Base-by-base conservation (phyloP, 306 rosid species). In the Begonia masoniana region DNA sequence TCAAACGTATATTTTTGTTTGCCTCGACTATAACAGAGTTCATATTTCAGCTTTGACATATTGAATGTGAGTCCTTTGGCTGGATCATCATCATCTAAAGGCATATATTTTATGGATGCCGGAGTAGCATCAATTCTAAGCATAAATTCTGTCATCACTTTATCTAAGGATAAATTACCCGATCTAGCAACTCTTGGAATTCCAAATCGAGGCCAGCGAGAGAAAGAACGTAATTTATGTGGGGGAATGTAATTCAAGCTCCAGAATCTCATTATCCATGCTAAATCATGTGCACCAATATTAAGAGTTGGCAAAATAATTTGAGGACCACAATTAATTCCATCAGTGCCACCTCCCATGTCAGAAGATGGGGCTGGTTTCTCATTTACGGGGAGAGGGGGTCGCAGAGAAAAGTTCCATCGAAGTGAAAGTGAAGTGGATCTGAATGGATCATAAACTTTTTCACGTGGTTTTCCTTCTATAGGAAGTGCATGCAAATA, bases 151-250 rank as follows among this genome's bases (percentile, higher is more conserved):
- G 99, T 92, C 93, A 92, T 92, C 52, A 92, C 99, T 76, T 77
- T 92, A 78, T 92, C 99, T 42, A 92, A 58, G 47, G 99, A 71
- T 66, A 92, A 81, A 72, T 92, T 92, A 66, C 99, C 99, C 41
- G 99, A 92, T 71, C 99, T 84, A 49, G 71, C 35, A 61, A 57
- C 45, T 66, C 95, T 79, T 52, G 93, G 86, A 71, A 83, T 71
- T 62, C 96, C 95, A 78, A 86, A 92, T 56, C 93, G 96, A 61
- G 96, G 93, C 94, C 94, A 92, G 55, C 96, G 95, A 64, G 95
- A 71, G 68, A 92, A 92, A 55, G 78, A 66, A 47, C 99, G 93
- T 66, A 92, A 72, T 83, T 92, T 92, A 76, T 83, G 95, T 47
- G 99, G 99, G 66, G 99, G 99, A 58, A 55, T 62, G 72, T 76